These are phyloP conservation scores for Epichloe amarillans DNA, from an alignment of 2,329 filamentous ascomycete species.

Conservation along the genomic window DNA sequence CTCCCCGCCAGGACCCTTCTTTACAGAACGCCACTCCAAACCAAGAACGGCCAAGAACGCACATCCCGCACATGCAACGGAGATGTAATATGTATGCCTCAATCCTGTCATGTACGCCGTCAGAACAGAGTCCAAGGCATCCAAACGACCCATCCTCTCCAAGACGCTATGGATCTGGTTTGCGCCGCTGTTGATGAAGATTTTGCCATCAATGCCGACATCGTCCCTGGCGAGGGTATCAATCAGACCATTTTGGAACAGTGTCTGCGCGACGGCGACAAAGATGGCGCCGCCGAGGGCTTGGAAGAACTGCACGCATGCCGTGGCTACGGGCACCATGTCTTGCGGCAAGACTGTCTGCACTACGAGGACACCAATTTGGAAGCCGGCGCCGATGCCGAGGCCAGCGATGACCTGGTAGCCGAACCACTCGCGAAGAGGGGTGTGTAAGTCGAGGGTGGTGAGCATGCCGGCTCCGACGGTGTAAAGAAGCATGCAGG, in stretches of 20 bases:
- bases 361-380: slow-evolving; percentile 34
- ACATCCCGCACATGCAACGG: slow-evolving; percentile 31
- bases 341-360: slow-evolving; percentile 36
- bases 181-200: slow-evolving; percentile 40
- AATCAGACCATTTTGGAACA: slow-evolving; percentile 53
- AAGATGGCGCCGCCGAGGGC: slow-evolving; percentile 52
- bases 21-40: slow-evolving; percentile 41
- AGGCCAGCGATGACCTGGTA: slow-evolving; percentile 43
- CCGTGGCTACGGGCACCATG: slow-evolving; percentile 36
- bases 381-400: slow-evolving; percentile 36
- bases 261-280: slow-evolving; percentile 50
- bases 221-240: slow-evolving; percentile 32
- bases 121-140: slow-evolving; percentile 29
- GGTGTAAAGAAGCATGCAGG: slow-evolving; percentile 26
- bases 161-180: slow-evolving; percentile 35
- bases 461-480: slow-evolving; percentile 42
- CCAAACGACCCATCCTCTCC: slow-evolving; percentile 24
- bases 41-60: slow-evolving; percentile 31
- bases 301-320: slow-evolving; percentile 47
- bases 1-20: slow-evolving; percentile 23
- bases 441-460: slow-evolving; percentile 34
- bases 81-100: slow-evolving; percentile 38
- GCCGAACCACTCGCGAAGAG: slow-evolving; percentile 39
- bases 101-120: slow-evolving; percentile 36
- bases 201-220: slow-evolving; percentile 30